phyloP scores from a whole-genome alignment of 176 grass and related monocot species.

The Hyparrhenia diplandra region DNA sequence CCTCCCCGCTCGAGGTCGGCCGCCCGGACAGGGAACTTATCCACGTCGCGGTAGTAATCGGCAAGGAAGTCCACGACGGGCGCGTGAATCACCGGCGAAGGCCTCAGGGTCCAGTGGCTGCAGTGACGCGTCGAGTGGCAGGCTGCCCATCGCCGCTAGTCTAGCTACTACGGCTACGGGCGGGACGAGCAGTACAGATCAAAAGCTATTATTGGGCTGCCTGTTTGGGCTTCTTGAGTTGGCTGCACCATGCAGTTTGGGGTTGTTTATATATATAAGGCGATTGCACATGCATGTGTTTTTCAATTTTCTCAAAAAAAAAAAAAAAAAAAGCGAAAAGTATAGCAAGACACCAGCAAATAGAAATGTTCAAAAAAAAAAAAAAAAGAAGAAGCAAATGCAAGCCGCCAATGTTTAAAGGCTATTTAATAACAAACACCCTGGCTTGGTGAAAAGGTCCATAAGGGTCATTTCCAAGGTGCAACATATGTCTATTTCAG shows the following conservation, averaged over 20 bases:
- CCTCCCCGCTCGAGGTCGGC: constrained; percentile 34
- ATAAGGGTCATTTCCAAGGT: too few species aligned
- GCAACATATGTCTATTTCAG: too few species aligned
- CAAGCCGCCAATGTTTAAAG: too few species aligned
- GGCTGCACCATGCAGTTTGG: not conserved
- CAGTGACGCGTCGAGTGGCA: not conserved
- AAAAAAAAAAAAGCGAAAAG: too few species aligned
- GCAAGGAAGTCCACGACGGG: constrained; percentile 36
- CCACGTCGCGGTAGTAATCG: constrained; percentile 45
- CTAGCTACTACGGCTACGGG: not conserved
- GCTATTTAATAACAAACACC: too few species aligned
- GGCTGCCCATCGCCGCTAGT: constrained; percentile 28
- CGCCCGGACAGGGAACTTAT: constrained; percentile 30
- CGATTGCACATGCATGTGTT: not conserved
- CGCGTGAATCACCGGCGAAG: constrained; percentile 23
- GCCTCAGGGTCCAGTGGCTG: constrained; percentile 22
- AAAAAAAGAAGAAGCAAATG: too few species aligned
- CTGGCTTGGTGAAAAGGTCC: too few species aligned
- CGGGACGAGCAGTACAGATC: not conserved
- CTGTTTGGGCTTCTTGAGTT: not conserved
- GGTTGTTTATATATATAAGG: not conserved
- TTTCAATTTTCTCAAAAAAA: too few species aligned
- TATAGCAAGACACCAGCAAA: too few species aligned
- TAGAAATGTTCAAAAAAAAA: too few species aligned
- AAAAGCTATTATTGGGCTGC: not conserved